These are phyloP conservation scores for Selaginella moellendorffii DNA, from an alignment of 75 land plant species.

Conservation along the genomic window DNA sequence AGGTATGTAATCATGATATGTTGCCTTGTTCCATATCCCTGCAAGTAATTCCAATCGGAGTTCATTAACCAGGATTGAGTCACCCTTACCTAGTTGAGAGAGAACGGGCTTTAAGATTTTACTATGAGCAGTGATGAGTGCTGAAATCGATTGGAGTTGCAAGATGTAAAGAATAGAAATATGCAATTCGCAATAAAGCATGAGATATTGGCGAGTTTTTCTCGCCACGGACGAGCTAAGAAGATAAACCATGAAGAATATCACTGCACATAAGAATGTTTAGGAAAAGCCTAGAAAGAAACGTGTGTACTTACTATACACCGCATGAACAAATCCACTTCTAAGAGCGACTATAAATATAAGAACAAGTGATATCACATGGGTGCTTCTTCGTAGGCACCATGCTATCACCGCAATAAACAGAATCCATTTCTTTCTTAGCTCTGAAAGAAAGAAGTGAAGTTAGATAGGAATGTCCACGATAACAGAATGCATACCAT, in stretches of 20 bases:
- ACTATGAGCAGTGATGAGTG: constrained; percentile 26
- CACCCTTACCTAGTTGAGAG: constrained; percentile 66
- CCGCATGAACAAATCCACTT: constrained; percentile 73
- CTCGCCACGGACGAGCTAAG: constrained; percentile 53
- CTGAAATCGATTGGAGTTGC: constrained; percentile 49
- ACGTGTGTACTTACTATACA: constrained; percentile 53
- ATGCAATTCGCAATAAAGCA: constrained; percentile 77
- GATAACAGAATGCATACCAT: constrained; percentile 46
- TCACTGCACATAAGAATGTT: constrained; percentile 49
- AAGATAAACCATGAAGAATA: constrained; percentile 66
- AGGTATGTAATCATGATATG: constrained; percentile 45
- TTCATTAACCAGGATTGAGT: no score
- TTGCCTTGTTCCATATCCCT: constrained; percentile 52
- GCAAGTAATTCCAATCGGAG: constrained; percentile 12
- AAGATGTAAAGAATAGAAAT: constrained; percentile 73
- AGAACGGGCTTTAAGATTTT: constrained; percentile 41
- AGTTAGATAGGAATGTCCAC: neutral
- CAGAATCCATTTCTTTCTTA: constrained; percentile 49
- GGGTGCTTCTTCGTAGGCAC: constrained; percentile 76
- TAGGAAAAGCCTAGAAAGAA: no score
- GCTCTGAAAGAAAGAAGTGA: constrained; percentile 26
- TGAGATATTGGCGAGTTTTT: constrained; percentile 42
- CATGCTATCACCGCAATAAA: constrained; percentile 83
- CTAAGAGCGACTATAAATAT: constrained; percentile 64
- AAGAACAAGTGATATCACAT: constrained; percentile 51